Conservation (phyloP, 2,329 filamentous ascomycete species). For the Thielaviopsis cerberus region DNA sequence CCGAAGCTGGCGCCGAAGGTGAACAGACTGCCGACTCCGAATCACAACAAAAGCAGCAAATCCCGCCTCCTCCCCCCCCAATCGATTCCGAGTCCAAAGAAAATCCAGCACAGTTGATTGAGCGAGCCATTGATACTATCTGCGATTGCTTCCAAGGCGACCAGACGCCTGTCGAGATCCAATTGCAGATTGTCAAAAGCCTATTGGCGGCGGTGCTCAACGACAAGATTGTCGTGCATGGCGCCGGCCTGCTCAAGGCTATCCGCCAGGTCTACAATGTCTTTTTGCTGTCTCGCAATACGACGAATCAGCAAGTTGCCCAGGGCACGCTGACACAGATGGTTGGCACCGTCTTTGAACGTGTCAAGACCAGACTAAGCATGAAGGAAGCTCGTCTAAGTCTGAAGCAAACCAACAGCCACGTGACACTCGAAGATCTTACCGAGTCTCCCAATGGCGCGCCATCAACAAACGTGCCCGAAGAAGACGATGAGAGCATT, state of each 20-base stretch:
- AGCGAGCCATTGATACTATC: slow-evolving; percentile 95
- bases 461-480: slow-evolving; percentile 19
- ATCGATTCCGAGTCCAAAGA: slow-evolving; percentile 20
- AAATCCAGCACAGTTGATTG: slow-evolving; percentile 55
- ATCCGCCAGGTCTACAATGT: slow-evolving; percentile 98
- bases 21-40: background rate
- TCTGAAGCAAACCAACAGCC: slow-evolving; percentile 34
- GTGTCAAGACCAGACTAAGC: slow-evolving; percentile 70
- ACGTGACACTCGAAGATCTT: slow-evolving; percentile 25
- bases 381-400: slow-evolving; percentile 65
- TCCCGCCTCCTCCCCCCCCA: slow-evolving; percentile 16
- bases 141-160: slow-evolving; percentile 98
- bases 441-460: slow-evolving; percentile 21
- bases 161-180: slow-evolving; percentile 75
- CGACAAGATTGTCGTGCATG: slow-evolving; percentile 97
- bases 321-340: slow-evolving; percentile 96
- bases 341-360: slow-evolving; percentile 94
- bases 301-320: slow-evolving; percentile 87
- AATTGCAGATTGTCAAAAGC: slow-evolving; percentile 96
- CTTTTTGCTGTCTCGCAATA: slow-evolving; percentile 85
- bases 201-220: slow-evolving; percentile 87
- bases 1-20: slow-evolving; percentile 22
- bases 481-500: slow-evolving; percentile 21
- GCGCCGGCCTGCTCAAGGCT: slow-evolving; percentile 84
- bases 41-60: background rate